phyloP scores from a whole-genome alignment of 345 rosid genomes.

The Acer saccharum region DNA sequence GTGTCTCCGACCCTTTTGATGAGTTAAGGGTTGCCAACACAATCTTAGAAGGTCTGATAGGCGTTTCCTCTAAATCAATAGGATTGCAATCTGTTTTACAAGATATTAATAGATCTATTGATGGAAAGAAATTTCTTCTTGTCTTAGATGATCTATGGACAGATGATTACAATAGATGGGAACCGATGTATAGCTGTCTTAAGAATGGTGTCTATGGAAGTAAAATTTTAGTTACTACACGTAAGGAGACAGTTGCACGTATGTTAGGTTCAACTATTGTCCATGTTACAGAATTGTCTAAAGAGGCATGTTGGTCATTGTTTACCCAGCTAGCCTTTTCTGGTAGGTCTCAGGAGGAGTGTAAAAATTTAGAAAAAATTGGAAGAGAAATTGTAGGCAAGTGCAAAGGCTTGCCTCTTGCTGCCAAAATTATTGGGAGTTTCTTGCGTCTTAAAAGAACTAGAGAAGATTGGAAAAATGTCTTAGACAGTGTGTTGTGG shows the following conservation, averaged over 20 bases:
- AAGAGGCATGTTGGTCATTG: slow-evolving; percentile 22
- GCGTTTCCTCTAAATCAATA: not conserved
- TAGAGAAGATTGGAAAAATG: not conserved
- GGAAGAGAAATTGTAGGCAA: slow-evolving; percentile 20
- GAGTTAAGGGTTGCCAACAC: not conserved
- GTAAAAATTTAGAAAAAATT: not conserved
- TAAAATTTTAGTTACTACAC: slow-evolving; percentile 4
- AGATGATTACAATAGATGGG: not conserved
- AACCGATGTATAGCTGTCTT: not conserved
- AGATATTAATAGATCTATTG: not conserved
- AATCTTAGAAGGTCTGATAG: not conserved
- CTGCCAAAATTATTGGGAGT: slow-evolving; percentile 20
- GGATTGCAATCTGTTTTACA: not conserved
- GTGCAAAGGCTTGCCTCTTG: slow-evolving; percentile 33
- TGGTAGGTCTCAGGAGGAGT: slow-evolving; percentile 10
- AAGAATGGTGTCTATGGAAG: not conserved
- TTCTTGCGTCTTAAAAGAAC: slow-evolving; percentile 19
- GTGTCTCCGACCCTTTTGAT: not conserved
- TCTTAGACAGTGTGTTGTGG: slow-evolving; percentile 26
- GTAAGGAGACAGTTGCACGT: not conserved
- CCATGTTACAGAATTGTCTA: not conserved
- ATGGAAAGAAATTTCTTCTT: not conserved
- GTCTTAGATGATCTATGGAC: not conserved
- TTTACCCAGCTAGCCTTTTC: slow-evolving; percentile 16
- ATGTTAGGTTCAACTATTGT: not conserved